phyloP scores from a whole-genome alignment of 2,329 filamentous ascomycete species.

The Fusarium sp. region DNA sequence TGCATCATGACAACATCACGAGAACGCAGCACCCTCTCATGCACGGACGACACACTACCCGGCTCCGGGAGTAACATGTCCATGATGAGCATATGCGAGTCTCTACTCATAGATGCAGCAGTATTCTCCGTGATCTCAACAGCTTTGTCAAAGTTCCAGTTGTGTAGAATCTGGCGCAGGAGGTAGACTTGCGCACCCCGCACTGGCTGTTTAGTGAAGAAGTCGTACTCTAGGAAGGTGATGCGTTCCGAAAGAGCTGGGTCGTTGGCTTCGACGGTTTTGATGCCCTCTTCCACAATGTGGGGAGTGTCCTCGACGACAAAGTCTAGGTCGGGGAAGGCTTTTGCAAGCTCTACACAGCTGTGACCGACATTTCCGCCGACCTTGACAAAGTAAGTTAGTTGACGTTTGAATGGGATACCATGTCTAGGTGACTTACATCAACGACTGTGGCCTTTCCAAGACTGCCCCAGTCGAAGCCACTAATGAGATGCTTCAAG shows the following conservation, averaged over 20 bases:
- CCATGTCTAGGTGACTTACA: not conserved
- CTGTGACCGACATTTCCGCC: slow-evolving; percentile 4
- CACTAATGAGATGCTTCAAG: slow-evolving; percentile 3
- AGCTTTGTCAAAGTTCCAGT: slow-evolving; percentile 13
- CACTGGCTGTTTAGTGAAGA: slow-evolving; percentile 2
- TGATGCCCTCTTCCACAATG: not conserved
- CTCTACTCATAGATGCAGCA: not conserved
- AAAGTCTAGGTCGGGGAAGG: not conserved
- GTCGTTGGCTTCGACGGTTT: not conserved
- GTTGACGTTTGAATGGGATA: too few species aligned
- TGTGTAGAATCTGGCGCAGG: slow-evolving; percentile 7
- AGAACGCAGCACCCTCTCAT: slow-evolving; percentile 1
- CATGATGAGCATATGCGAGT: slow-evolving; percentile 3
- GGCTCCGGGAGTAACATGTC: slow-evolving; percentile 3
- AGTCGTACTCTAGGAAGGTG: slow-evolving; percentile 9
- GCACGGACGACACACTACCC: not conserved
- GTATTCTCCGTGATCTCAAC: slow-evolving; percentile 8
- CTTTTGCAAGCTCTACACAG: not conserved
- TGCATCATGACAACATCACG: slow-evolving; percentile 12
- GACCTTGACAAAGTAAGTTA: not conserved
- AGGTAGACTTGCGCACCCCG: not conserved
- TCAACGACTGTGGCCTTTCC: not conserved
- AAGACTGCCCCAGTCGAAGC: not conserved
- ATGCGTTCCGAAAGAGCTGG: not conserved
- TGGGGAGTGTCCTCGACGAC: slow-evolving; percentile 6